Conservation (phyloP, 2,329 filamentous ascomycete species). For the Cordyceps fumosorosea region DNA sequence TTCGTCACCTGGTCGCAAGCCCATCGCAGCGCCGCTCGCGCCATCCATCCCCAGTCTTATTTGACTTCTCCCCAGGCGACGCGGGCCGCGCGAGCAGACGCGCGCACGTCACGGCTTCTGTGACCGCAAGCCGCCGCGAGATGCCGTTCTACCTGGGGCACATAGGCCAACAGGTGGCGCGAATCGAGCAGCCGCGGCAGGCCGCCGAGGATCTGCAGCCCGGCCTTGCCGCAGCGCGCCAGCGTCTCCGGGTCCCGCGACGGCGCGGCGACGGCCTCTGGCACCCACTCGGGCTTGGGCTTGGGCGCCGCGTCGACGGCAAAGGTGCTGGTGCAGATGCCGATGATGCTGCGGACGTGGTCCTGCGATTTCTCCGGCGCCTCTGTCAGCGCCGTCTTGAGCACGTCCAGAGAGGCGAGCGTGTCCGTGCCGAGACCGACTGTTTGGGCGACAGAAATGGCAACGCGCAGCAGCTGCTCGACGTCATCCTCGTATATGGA, state of each 20-base stretch:
- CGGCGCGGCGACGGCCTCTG: constrained; percentile 19
- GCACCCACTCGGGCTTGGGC: constrained; percentile 26
- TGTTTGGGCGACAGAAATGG: constrained; percentile 40
- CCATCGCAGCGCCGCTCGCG: neutral
- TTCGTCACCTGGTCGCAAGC: neutral
- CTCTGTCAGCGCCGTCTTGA: constrained; percentile 41
- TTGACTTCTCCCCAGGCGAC: constrained; percentile 41
- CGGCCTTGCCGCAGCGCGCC: constrained; percentile 37
- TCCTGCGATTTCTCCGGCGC: constrained; percentile 39
- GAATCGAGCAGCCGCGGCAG: constrained; percentile 44
- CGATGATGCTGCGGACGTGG: constrained; percentile 43
- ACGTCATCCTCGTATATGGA: constrained; percentile 47
- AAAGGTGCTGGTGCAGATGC: constrained; percentile 36
- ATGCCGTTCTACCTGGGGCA: constrained; percentile 38
- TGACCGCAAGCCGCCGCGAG: constrained; percentile 48
- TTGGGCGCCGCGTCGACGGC: constrained; percentile 22
- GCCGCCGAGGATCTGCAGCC: constrained; percentile 40
- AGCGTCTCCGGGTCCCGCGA: constrained; percentile 18
- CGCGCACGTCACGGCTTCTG: constrained; percentile 44
- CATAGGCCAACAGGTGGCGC: constrained; percentile 37
- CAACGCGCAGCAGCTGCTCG: constrained; percentile 39
- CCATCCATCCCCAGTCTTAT: constrained; percentile 14
- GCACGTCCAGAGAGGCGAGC: constrained; percentile 40
- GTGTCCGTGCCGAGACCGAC: constrained; percentile 37
- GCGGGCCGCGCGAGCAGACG: constrained; percentile 41